Base-by-base conservation (phyloP, 228 moss, liverwort and hornwort genomes). In the Sphagnum fallax region DNA sequence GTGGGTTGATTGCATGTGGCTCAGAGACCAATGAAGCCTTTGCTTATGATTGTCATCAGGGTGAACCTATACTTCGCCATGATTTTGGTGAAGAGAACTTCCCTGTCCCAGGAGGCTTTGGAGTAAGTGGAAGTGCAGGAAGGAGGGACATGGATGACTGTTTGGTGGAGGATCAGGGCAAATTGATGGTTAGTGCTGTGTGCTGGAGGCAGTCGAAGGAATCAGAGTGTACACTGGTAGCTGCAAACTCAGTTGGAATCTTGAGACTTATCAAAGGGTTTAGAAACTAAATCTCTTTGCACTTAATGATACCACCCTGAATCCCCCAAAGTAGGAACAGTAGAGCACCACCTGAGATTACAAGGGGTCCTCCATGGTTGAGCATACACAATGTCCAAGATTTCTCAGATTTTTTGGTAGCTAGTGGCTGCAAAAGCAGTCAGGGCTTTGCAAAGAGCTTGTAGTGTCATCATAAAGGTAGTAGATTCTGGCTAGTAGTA, bases 1-100 rank as follows among this genome's bases (percentile, higher is more conserved):
- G 75, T 0, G 83, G 91, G 5, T 76, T 92, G 16, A 76, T 95
- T 48, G 95, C 95, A 5, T 95, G 90, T 47, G 95, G 95, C 57
- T 95, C 92, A 5, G 95, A 95, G 68, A 95, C 92, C 51, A 85
- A 95, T 72, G 87, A 92, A 60, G 87, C 87, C 1, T 84, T 86
- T 61, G 49, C 74, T n/a, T 85, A 82, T 70, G 76, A 65, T 65
- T 65, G 62, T 12, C 60, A 49, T 14, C 68, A 71, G 8, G 70
- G 53, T 1, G 71, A 13, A 47, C 79, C 84, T 48, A 47, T 85
- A 13, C 63, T 75, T 16, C 73, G 72, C 7, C 74, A 67, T 8
- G 69, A 76, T 64, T 70, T 81, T 16, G n/a, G 18, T 10, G 50
- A 50, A 65, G 16, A 32, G 32, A 32, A 5, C 64, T 15, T 10